Percentiles rank a stretch among this genome's conserved stretches.
These are phyloP conservation scores for Berkeleyomyces basicola DNA, from an alignment of 2,329 filamentous ascomycete genomes.

Conservation along the genomic window DNA sequence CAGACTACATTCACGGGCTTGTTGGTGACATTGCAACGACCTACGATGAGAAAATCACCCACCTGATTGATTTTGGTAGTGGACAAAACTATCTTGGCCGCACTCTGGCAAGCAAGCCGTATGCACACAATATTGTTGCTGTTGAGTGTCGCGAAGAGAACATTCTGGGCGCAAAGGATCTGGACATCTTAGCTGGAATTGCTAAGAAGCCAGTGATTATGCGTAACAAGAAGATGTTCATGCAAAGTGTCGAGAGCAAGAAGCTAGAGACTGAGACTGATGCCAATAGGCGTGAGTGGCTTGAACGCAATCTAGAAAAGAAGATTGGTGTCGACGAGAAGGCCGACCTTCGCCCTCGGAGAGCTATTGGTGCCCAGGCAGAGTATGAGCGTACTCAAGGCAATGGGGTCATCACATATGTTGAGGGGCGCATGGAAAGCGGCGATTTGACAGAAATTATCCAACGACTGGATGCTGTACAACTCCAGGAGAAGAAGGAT, in stretches of 20 bases:
- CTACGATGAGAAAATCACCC: slow-evolving; percentile 48
- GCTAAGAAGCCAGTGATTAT: slow-evolving; percentile 55
- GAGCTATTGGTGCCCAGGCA: slow-evolving; percentile 27
- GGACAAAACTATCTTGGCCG: slow-evolving; percentile 93
- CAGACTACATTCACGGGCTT: slow-evolving; percentile 57
- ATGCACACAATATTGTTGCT: slow-evolving; percentile 73
- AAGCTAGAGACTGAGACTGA: slow-evolving; percentile 30
- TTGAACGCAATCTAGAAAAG: slow-evolving; percentile 13
- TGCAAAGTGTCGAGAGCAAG: slow-evolving; percentile 32
- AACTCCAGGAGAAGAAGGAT: slow-evolving; percentile 10
- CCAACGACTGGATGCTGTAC: slow-evolving; percentile 33
- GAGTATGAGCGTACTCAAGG: slow-evolving; percentile 42
- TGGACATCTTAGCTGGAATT: slow-evolving; percentile 69
- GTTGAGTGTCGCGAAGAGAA: slow-evolving; percentile 80
- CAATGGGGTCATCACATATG: slow-evolving; percentile 58
- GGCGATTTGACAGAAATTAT: slow-evolving; percentile 55
- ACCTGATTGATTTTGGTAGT: slow-evolving; percentile 90
- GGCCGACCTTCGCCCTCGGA: slow-evolving; percentile 30
- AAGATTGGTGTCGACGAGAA: slow-evolving; percentile 18
- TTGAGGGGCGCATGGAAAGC: slow-evolving; percentile 56
- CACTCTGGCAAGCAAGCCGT: slow-evolving; percentile 68
- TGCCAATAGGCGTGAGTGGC: slow-evolving; percentile 19
- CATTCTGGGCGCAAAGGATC: slow-evolving; percentile 65
- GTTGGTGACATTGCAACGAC: slow-evolving; percentile 39
- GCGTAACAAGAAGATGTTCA: slow-evolving; percentile 70